Evolutionary conservation across 768 basidiomycete species (phyloP).

Genomic region (Asterophora parasitica): DNA sequence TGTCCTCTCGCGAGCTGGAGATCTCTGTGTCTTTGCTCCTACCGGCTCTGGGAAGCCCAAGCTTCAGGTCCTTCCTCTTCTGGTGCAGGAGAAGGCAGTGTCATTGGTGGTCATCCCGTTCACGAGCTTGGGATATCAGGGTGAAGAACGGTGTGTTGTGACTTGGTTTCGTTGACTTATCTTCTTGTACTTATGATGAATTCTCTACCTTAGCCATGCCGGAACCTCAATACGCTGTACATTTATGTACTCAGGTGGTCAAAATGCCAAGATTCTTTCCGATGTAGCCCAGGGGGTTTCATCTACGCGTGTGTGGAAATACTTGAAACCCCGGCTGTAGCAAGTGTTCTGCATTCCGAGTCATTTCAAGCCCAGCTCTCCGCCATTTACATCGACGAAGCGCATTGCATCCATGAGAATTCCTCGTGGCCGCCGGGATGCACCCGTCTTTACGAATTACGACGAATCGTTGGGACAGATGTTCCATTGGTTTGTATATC

Average conservation of each 20-base stretch:
- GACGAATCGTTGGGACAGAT: background rate
- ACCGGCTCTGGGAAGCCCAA: background rate
- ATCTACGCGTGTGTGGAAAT: background rate
- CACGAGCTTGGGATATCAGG: background rate
- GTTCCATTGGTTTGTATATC: background rate
- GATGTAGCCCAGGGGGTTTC: background rate
- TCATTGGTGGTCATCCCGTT: background rate
- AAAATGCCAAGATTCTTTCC: background rate
- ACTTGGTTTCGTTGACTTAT: background rate
- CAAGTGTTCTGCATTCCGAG: background rate
- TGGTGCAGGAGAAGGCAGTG: background rate
- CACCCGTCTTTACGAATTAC: background rate
- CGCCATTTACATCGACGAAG: background rate
- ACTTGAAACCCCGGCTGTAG: background rate
- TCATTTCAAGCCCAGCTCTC: background rate
- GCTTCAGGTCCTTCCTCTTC: background rate
- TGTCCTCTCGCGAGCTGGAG: background rate
- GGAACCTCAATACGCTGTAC: background rate
- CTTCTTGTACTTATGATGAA: background rate
- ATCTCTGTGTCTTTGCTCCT: background rate
- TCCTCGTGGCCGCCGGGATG: background rate
- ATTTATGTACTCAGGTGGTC: background rate
- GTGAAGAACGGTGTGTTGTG: background rate
- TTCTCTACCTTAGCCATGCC: background rate
- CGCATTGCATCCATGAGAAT: background rate